Evolutionary conservation across 495 filamentous ascomycete species (phyloP).

Genomic region (Neurospora tetrasperma): DNA sequence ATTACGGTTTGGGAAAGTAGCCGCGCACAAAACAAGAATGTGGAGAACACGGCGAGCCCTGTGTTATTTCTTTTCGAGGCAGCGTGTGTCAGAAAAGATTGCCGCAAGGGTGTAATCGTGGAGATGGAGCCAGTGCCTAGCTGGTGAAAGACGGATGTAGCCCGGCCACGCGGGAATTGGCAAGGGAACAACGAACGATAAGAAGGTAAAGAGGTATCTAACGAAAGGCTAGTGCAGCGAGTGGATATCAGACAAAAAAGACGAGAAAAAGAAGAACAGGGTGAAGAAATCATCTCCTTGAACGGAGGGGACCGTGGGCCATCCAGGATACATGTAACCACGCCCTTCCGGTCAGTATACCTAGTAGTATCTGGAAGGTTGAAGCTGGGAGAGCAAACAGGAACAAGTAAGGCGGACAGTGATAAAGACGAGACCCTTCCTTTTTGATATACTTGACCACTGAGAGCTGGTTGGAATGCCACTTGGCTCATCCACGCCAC

Average conservation of each 20-base stretch:
- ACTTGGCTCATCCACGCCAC: conserved; percentile 14
- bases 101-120: conserved; percentile 20
- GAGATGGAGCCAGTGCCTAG: conserved; percentile 10
- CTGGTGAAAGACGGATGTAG: background rate
- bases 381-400: conserved; percentile 6
- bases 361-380: too few species aligned
- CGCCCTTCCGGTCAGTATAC: too few species aligned
- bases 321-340: conserved; percentile 4
- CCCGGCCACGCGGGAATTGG: conserved; percentile 2
- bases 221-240: conserved; percentile 7
- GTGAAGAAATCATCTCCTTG: conserved; percentile 1
- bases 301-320: background rate
- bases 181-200: conserved; percentile 8
- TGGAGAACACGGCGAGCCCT: conserved; percentile 22
- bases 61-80: conserved; percentile 28
- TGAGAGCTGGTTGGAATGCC: conserved; percentile 2
- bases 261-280: conserved; percentile 1
- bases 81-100: conserved; percentile 33
- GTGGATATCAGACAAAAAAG: conserved; percentile 6
- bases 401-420: conserved; percentile 7
- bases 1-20: conserved; percentile 20
- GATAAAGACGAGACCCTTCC: background rate
- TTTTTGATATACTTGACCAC: background rate
- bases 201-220: conserved; percentile 9
- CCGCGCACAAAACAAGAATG: conserved; percentile 23